A percentile compares a stretch with the other conserved stretches of the same genome.
Conservation (phyloP, 768 basidiomycete genomes). For the Lactarius indigo region DNA sequence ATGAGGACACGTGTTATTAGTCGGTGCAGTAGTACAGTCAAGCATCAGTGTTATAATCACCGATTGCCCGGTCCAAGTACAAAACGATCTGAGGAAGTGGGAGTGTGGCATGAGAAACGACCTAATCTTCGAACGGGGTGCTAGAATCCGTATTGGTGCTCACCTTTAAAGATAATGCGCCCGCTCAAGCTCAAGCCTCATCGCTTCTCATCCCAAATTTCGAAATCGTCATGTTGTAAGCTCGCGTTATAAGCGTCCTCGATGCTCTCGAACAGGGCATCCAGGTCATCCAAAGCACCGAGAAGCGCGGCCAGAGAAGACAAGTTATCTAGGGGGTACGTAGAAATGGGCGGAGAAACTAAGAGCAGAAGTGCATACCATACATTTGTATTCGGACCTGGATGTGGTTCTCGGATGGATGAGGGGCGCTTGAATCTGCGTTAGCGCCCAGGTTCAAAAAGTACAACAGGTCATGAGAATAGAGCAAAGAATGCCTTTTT, state of each 20-base stretch:
- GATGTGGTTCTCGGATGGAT: constrained; percentile 96
- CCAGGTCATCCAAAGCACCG: constrained; percentile 71
- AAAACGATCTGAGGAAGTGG: not conserved
- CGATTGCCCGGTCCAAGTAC: not conserved
- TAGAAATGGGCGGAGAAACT: not conserved
- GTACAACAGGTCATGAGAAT: constrained; percentile 7
- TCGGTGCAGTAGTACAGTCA: not conserved
- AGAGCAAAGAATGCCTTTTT: not conserved
- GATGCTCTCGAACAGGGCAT: constrained; percentile 67
- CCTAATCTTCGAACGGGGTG: not conserved
- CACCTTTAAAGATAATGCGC: not conserved
- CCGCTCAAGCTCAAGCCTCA: constrained; percentile 29
- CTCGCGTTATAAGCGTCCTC: constrained; percentile 65
- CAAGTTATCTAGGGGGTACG: constrained; percentile 57
- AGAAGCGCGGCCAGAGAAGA: constrained; percentile 82
- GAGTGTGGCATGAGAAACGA: not conserved
- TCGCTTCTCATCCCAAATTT: constrained; percentile 69
- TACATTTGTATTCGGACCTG: constrained; percentile 99
- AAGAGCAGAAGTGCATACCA: constrained; percentile 50
- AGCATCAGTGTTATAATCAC: not conserved
- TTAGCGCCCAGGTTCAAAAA: constrained; percentile 4
- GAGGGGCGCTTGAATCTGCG: constrained; percentile 60
- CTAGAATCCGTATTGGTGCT: not conserved
- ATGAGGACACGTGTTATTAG: not conserved
- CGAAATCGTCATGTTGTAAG: constrained; percentile 50